Evolutionary conservation across 2,329 filamentous ascomycete genomes (phyloP).

Genomic region (Teratosphaeriaceae sp.): DNA sequence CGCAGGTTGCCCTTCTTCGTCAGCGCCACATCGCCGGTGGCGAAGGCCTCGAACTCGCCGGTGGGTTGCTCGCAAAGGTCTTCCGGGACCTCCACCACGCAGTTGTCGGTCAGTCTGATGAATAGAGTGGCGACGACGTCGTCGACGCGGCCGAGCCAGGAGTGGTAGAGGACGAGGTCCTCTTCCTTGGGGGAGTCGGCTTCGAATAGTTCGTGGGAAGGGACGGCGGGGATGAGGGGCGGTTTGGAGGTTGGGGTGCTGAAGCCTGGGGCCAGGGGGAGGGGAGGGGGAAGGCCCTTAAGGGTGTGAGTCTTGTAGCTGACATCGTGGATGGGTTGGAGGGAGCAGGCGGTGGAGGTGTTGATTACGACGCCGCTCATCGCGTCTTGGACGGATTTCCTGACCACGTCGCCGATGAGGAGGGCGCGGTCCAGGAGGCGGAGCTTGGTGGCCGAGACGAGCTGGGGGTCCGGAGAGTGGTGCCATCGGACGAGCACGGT

Average conservation of each 20-base stretch:
- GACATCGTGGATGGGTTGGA: conserved; percentile 29
- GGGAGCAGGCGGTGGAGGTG: conserved; percentile 40
- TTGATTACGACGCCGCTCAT: conserved; percentile 51
- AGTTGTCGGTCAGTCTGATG: conserved; percentile 46
- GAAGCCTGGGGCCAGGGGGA: conserved; percentile 7
- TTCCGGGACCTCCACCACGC: conserved; percentile 47
- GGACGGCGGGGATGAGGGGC: conserved; percentile 19
- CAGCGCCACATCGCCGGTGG: conserved; percentile 44
- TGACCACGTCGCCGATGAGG: conserved; percentile 51
- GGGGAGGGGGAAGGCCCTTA: conserved; percentile 18
- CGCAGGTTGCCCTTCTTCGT: conserved; percentile 48
- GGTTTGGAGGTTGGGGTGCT: conserved; percentile 12
- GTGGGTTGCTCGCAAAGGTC: conserved; percentile 32
- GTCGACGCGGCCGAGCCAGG: conserved; percentile 51
- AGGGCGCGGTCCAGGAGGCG: conserved; percentile 48
- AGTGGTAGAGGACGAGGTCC: conserved; percentile 47
- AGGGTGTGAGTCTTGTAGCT: conserved; percentile 14
- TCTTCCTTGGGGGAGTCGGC: conserved; percentile 38
- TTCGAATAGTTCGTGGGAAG: conserved; percentile 25
- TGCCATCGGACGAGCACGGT: conserved; percentile 47
- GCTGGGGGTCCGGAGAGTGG: conserved; percentile 34
- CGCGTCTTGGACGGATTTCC: conserved; percentile 40
- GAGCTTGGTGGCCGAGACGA: conserved; percentile 39
- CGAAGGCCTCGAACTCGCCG: conserved; percentile 26
- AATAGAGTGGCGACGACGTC: conserved; percentile 44